Base-by-base conservation (phyloP, 2,329 filamentous ascomycete species). In the Coniella lustricola region DNA sequence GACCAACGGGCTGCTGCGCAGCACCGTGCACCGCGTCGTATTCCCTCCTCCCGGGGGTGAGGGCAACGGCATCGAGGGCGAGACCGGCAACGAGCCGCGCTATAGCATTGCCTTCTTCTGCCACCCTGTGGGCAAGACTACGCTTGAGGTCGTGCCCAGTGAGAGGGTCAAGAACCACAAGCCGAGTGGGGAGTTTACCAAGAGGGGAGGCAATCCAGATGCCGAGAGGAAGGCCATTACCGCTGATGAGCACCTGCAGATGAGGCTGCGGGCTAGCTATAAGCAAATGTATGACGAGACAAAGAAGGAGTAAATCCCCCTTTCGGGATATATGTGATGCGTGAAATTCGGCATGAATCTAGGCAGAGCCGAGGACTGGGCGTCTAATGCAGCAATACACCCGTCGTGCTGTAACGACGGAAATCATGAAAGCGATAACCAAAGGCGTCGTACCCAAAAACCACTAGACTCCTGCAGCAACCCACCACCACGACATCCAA, bases 11-110 rank as follows among this genome's bases (percentile, higher is more conserved):
- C 67, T 96, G 40, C 75, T 97, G 54, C 85, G 89, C 58, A 90
- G 84, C 57, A 96, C 91, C 0, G 81, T 96, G 5, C 93, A 97
- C 62, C 75, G 91, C 10, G 93, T 97, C 25, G 81, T 91, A 0
- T 93, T 95, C 55, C 68, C 73, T 0, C 59, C 54, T 12, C 74
- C 76, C 2, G 58, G 63, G 22, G 67, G 67, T 9, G 10, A 29
- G 10, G 1, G 68, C 64, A 25, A 58, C 20, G 25, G 50, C 8
- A 61, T 68, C 1, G 53, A 62, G 2, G 74, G 71, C n/a, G 77
- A 78, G 61, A 67, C 64, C 3, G 73, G 67, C 29, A 57, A 61
- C 1, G 75, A 74, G 21, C 70, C 78, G 51, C 67, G 82, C 41
- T 85, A 85, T 59, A 82, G 78, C 9, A 81, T 86, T 54, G 82